Percentiles rank a stretch among this genome's conserved stretches.
Conservation (phyloP, 2,329 filamentous ascomycete species). For the Colletotrichum horii region DNA sequence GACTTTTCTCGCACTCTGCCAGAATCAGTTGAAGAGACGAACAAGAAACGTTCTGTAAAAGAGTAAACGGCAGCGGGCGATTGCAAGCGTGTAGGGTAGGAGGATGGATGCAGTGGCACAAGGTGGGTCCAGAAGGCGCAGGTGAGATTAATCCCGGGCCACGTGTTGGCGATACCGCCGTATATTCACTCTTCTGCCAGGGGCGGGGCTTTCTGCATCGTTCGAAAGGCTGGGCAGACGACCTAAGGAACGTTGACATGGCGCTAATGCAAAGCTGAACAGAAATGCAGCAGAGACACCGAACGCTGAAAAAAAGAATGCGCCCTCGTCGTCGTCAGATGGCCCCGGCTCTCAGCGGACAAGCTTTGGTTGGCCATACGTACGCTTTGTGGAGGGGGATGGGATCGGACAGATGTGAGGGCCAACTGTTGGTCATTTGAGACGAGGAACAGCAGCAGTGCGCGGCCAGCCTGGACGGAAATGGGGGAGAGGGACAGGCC, state of each 20-base stretch:
- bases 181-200: not conserved
- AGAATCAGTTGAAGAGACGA: not conserved
- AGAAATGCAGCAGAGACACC: not conserved
- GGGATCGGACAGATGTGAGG: not conserved
- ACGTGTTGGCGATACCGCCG: not conserved
- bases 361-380: not conserved
- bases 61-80: not conserved
- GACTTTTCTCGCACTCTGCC: constrained; percentile 1
- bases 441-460: not conserved
- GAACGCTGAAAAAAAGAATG: not conserved
- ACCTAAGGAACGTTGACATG: not conserved
- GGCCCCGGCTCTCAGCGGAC: not conserved
- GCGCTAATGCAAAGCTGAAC: not conserved
- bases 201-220: not conserved
- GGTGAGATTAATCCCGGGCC: not conserved
- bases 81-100: not conserved
- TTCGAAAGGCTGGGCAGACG: not conserved
- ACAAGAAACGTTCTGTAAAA: not conserved
- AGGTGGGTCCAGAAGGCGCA: not conserved
- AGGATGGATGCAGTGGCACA: not conserved
- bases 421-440: not conserved
- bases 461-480: not conserved
- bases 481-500: not conserved
- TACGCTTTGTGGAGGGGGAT: not conserved
- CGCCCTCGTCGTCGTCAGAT: not conserved